Percentiles rank a stretch among this genome's conserved stretches.
Conservation (phyloP, 2,329 filamentous ascomycete species). For the Bretziella fagacearum region DNA sequence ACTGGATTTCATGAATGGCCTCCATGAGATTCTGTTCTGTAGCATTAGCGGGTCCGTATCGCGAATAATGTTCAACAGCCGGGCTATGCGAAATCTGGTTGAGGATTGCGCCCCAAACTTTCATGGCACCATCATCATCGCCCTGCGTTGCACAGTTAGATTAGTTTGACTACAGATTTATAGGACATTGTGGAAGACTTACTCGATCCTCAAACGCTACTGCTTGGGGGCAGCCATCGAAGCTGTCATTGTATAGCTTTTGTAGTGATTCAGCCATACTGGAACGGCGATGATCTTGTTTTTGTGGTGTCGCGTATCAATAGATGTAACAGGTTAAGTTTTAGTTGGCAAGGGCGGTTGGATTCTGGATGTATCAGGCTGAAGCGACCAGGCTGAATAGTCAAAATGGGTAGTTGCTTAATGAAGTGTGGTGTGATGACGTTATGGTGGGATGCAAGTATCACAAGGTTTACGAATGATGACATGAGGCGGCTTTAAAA, state of each 20-base stretch:
- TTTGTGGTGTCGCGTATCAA: too few relatives aligned
- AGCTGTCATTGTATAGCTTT: not conserved
- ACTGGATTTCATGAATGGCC: slow-evolving; percentile 64
- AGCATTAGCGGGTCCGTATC: slow-evolving; percentile 55
- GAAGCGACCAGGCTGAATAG: too few relatives aligned
- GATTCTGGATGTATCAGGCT: too few relatives aligned
- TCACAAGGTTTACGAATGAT: too few relatives aligned
- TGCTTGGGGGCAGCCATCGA: not conserved
- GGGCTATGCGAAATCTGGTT: not conserved
- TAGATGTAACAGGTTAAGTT: too few relatives aligned
- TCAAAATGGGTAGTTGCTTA: too few relatives aligned
- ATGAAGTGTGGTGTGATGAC: too few relatives aligned
- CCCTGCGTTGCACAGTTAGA: slow-evolving; percentile 37
- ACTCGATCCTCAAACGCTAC: not conserved
- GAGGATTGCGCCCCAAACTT: slow-evolving; percentile 47
- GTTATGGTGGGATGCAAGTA: too few relatives aligned
- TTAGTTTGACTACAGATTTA: not conserved
- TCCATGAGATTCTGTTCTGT: slow-evolving; percentile 71
- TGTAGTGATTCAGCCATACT: not conserved
- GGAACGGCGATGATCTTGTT: too few relatives aligned
- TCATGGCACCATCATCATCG: slow-evolving; percentile 76
- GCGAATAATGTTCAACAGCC: slow-evolving; percentile 32
- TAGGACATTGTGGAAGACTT: not conserved
- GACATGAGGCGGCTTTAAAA: too few relatives aligned
- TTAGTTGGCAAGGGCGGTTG: too few relatives aligned